Evolutionary conservation across 371 early-diverging fungal genomes (phyloP).

Genomic region (Rhizomucor pusillus): DNA sequence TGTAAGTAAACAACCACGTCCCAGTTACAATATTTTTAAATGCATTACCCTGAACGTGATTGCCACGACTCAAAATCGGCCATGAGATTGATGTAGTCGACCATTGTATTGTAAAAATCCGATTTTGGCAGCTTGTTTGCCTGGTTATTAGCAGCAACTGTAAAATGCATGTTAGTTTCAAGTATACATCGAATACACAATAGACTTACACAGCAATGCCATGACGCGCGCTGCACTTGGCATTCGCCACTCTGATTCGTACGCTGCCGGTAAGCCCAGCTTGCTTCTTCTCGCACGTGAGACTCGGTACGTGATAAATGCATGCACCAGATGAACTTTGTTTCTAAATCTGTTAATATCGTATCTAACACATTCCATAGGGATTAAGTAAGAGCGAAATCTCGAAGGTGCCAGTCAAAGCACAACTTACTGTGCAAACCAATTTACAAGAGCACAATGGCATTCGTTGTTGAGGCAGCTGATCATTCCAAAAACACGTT

Average conservation of each 20-base stretch:
- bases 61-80: conserved; percentile 88
- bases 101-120: conserved; percentile 84
- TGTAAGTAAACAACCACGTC: background rate
- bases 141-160: conserved; percentile 68
- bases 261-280: conserved; percentile 37
- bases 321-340: conserved; percentile 76
- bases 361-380: conserved; percentile 41
- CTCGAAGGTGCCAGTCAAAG: background rate
- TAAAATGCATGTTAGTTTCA: conserved; percentile 6
- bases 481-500: conserved; percentile 71
- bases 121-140: conserved; percentile 61
- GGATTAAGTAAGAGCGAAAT: too few relatives aligned
- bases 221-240: conserved; percentile 85
- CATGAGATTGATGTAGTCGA: conserved; percentile 78
- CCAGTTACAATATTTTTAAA: background rate
- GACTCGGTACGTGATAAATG: conserved; percentile 79
- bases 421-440: conserved; percentile 73
- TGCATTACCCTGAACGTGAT: conserved; percentile 62
- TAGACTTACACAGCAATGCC: conserved; percentile 73
- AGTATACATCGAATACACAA: background rate
- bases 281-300: conserved; percentile 53
- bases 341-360: conserved; percentile 60
- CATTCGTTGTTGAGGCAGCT: conserved; percentile 74
- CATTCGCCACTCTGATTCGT: conserved; percentile 83
- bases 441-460: conserved; percentile 74